Base-by-base conservation (phyloP, 805 yeast species). In the Wickerhamomyces kurtzmanii region DNA sequence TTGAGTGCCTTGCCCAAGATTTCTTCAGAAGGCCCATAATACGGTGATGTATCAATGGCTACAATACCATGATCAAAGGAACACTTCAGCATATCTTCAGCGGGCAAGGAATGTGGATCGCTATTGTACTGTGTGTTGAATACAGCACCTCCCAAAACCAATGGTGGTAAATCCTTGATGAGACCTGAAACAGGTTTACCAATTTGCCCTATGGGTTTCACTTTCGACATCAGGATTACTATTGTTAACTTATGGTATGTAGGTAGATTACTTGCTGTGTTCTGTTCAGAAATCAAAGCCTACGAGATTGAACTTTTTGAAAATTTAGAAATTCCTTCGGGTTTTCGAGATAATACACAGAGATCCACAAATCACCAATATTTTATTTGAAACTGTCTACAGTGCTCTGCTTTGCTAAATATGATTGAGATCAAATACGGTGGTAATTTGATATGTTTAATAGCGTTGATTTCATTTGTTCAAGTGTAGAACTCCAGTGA, bases 31-130 rank as follows among this genome's bases (percentile, higher is more conserved):
- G 84, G 84, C 0, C 96, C 96, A 48, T 87, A 87, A 55, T 83
- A 86, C 4, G 96, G 96, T 0, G 96, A 82, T 0, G 96, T 85
- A 47, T 87, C 96, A 20, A 87, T 61, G 2, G 94, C 91, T 25
- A 64, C 67, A 34, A 84, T 58, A 0, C 96, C 96, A 15, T 61
- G 46, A 13, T 59, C 53, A 42, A 87, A 76, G 0, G 87, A 91
- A 10, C 50, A 42, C 26, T 57, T 47, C 13, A 87, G 39, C 27
- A 87, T 67, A 1, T 69, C 73, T 8, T 54, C 58, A 8, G 75
- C 63, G 2, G 84, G 79, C 23, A 83, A 39, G 1, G 56, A 43
- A 20, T 61, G 59, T 1, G 94, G 94, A 41, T 81, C 68, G 8
- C 63, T 71, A 35, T 79, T 71, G 60, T 84, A 87, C 47, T 80